phyloP scores from a whole-genome alignment of 2,329 filamentous ascomycete species.

The Grosmannia huntii region DNA sequence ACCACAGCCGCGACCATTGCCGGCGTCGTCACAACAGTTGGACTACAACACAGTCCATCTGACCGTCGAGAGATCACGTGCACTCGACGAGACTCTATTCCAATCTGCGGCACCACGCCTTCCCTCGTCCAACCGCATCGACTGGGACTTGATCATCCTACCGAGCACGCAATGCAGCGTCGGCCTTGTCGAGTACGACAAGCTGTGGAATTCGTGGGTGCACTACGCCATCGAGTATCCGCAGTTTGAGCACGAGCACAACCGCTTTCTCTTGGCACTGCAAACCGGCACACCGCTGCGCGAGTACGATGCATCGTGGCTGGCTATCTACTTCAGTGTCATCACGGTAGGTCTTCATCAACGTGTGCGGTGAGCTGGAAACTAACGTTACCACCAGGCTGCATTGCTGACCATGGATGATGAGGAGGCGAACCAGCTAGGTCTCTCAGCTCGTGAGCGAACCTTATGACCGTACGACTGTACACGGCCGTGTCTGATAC shows the following conservation, averaged over 20 bases:
- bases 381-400: not conserved
- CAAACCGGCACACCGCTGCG: not conserved
- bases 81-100: not conserved
- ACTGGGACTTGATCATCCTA: not conserved
- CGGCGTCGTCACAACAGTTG: not conserved
- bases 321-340: not conserved
- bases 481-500: not conserved
- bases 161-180: not conserved
- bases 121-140: not conserved
- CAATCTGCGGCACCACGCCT: not conserved
- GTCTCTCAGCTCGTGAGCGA: not conserved
- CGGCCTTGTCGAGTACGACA: conserved; percentile 1
- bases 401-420: not conserved
- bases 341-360: not conserved
- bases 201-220: not conserved
- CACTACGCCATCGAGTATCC: conserved; percentile 1
- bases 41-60: not conserved
- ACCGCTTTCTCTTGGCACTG: not conserved
- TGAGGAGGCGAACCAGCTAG: not conserved
- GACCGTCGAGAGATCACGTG: not conserved
- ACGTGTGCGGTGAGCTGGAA: not conserved
- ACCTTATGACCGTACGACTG: not conserved
- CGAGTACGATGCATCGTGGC: not conserved
- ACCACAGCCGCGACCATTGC: not conserved
- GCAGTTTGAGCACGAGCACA: not conserved